Conservation (phyloP, 106 monocot species). For the Platanthera guangdongensis region DNA sequence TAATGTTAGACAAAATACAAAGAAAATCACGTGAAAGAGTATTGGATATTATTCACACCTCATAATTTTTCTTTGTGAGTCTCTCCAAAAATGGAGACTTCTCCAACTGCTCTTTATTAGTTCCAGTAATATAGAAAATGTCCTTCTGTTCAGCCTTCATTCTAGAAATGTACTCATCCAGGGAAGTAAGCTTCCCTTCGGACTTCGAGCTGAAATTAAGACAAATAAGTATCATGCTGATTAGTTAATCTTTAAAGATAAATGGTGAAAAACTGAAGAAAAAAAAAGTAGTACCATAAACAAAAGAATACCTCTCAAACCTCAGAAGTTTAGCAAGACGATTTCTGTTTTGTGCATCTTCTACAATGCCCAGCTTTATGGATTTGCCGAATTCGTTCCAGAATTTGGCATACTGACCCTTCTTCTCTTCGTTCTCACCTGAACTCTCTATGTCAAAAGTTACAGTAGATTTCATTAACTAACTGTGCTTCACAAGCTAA, state of each 20-base stretch:
- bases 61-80: constrained; percentile 87
- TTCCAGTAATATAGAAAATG: constrained; percentile 95
- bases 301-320: constrained; percentile 65
- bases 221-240: neutral
- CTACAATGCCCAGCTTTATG: constrained; percentile 95
- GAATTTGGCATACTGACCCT: constrained; percentile 83
- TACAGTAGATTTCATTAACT: neutral
- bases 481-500: neutral
- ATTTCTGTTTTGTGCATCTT: constrained; percentile 92
- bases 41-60: constrained; percentile 32
- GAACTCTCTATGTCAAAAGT: constrained; percentile 40
- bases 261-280: neutral
- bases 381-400: constrained; percentile 99
- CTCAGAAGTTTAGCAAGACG: constrained; percentile 95
- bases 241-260: too few relatives aligned
- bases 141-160: constrained; percentile 95
- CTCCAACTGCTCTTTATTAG: constrained; percentile 93
- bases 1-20: neutral
- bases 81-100: constrained; percentile 99
- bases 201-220: constrained; percentile 69
- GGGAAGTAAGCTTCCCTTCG: constrained; percentile 76
- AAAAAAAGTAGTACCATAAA: neutral
- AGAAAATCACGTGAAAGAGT: neutral
- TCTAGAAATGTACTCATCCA: constrained; percentile 95
- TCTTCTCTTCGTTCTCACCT: constrained; percentile 66